These are phyloP conservation scores for Backusella parvicylindrica DNA, from an alignment of 192 early-diverging fungal species.

Conservation along the genomic window DNA sequence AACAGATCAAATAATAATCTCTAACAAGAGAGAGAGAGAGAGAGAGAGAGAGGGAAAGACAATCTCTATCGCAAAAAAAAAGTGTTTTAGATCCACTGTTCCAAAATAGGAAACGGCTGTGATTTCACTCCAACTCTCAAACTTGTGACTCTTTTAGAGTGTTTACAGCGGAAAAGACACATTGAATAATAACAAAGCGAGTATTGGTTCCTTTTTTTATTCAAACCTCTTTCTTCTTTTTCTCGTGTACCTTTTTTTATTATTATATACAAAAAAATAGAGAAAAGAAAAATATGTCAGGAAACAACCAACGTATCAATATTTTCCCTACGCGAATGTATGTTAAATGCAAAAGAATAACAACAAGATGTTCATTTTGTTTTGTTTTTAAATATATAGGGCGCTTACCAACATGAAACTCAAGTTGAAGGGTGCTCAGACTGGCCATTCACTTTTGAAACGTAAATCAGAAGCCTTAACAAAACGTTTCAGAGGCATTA, in stretches of 20 bases:
- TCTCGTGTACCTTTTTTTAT: neutral
- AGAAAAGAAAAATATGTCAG: conserved; percentile 52
- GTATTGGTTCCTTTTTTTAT: neutral
- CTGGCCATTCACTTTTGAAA: conserved; percentile 96
- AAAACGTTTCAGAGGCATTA: conserved; percentile 89
- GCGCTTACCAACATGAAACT: conserved; percentile 94
- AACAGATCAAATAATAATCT: no score
- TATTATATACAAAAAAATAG: neutral
- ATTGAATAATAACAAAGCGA: neutral
- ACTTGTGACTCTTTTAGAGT: neutral
- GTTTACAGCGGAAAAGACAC: neutral
- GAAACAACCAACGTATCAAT: conserved; percentile 63
- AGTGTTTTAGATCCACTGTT: neutral
- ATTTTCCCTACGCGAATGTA: conserved; percentile 98
- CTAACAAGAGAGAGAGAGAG: no score
- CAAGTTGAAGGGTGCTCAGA: conserved; percentile 95
- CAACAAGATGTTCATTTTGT: neutral
- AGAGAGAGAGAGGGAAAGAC: neutral
- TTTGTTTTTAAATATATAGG: conserved; percentile 48
- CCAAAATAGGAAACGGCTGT: neutral
- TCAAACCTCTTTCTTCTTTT: neutral
- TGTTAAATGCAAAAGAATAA: conserved; percentile 17
- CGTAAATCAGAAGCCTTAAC: conserved; percentile 97
- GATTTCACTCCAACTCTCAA: neutral
- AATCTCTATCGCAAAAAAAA: neutral